Evolutionary conservation across 2,329 filamentous ascomycete species (phyloP), one percentile per base, ranked within the genome.

Genomic region (Neofusicoccum cordaticola): DNA sequence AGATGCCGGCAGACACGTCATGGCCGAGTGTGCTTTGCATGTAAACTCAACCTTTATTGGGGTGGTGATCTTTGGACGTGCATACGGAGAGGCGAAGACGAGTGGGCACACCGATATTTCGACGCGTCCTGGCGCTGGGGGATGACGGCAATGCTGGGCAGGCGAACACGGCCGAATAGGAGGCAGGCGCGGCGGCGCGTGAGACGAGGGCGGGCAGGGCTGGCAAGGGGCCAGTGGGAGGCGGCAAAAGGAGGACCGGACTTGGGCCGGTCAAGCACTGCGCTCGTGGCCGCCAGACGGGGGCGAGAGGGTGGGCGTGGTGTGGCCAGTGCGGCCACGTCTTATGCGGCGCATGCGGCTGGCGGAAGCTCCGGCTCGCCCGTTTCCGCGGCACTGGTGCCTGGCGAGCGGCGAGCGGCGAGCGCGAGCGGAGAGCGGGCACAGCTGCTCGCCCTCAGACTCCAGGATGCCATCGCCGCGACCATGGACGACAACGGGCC

Each of bases 1-100:
- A 47, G 56, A 60, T 60, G 56, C 41, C 56, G 56, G 42, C 56
- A 37, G 50, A 60, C 56, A 60, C 56, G 56, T 60, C 56, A 60
- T 60, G 13, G 19, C 35, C 8, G 17, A 22, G 51, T 5, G 19
- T 15, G 35, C 47, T 50, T n/a, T 12, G 50, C 3, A 41, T 44
- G 53, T 45, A 31, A 34, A n/a, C 12, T 27, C 52, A 56, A 41
- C 19, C 19, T 31, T 13, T 47, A 34, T 27, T 42, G 52, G 52
- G 37, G 37, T 27, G 56, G 56, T 45, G 56, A 60, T 60, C 56
- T 47, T 4, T 60, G 56, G 56, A 58, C 56, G 56, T 60, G 56
- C 56, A 48, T 60, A 60, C 56, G 56, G 41, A 31, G 47, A 6
- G 47, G 42, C 42, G 41, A 58, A 45, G 53, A 34, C 53, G 31